phyloP scores from a whole-genome alignment of 2,329 filamentous ascomycete genomes.

The Diaporthe citriasiana region DNA sequence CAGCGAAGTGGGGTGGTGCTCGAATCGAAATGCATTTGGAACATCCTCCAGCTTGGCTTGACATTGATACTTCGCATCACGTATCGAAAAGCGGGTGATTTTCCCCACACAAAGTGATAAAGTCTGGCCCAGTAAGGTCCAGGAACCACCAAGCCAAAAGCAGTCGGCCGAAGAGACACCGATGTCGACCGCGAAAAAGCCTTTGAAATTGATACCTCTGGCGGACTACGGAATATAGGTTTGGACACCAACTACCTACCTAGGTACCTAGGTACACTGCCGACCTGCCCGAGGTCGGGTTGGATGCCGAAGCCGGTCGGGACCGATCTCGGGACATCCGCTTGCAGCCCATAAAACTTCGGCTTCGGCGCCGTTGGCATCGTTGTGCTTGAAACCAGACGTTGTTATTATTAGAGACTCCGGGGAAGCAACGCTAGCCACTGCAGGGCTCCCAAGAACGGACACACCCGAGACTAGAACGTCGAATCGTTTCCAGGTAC shows the following conservation, averaged over 20 bases:
- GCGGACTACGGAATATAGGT: background rate
- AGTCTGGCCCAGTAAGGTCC: too few relatives aligned
- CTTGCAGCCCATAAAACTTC: background rate
- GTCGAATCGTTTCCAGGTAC: too few relatives aligned
- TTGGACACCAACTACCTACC: too few relatives aligned
- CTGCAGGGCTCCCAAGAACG: background rate
- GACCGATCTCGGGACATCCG: background rate
- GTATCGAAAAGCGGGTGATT: background rate
- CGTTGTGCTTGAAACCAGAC: background rate
- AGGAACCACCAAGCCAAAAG: too few relatives aligned
- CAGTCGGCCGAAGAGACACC: background rate
- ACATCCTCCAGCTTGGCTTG: too few relatives aligned
- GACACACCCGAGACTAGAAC: background rate
- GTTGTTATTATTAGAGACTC: too few relatives aligned
- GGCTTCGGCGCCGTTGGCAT: background rate
- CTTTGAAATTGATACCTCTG: background rate
- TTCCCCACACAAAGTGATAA: background rate
- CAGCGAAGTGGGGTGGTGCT: too few relatives aligned
- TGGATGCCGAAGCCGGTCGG: background rate
- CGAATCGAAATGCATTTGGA: too few relatives aligned
- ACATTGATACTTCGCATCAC: background rate
- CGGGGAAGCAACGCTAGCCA: background rate
- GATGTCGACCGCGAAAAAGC: background rate
- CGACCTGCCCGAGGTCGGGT: background rate
- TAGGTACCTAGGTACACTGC: too few relatives aligned